These are phyloP conservation scores for Mucor ambiguus DNA, from an alignment of 371 early-diverging fungal species.

Conservation along the genomic window DNA sequence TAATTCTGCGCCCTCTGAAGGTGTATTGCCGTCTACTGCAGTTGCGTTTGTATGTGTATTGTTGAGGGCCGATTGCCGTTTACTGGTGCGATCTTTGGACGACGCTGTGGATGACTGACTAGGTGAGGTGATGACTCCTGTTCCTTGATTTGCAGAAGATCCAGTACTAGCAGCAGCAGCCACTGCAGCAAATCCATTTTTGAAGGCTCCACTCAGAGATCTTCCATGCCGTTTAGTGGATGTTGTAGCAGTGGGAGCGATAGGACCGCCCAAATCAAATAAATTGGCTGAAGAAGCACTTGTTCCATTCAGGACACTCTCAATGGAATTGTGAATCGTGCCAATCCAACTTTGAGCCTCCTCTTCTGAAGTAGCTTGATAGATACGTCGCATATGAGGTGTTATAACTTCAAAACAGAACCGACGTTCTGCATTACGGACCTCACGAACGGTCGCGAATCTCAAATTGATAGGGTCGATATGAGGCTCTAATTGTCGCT, in stretches of 20 bases:
- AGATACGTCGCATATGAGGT: conserved; percentile 63
- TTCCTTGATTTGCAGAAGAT: not conserved
- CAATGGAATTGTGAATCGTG: conserved; percentile 72
- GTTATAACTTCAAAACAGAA: conserved; percentile 81
- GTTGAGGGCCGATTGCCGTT: conserved; percentile 4
- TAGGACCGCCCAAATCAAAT: not conserved
- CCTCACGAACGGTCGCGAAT: conserved; percentile 77
- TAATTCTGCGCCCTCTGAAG: conserved; percentile 19
- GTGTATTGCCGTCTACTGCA: not conserved
- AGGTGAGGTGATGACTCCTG: not conserved
- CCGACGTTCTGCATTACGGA: conserved; percentile 71
- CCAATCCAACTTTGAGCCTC: conserved; percentile 72
- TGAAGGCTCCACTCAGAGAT: conserved; percentile 27
- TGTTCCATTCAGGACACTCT: conserved; percentile 64
- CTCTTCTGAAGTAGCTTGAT: conserved; percentile 77
- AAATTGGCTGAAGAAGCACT: conserved; percentile 21
- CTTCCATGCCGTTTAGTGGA: conserved; percentile 9
- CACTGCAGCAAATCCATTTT: conserved; percentile 19
- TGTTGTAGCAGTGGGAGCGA: conserved; percentile 6
- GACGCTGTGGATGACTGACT: not conserved
- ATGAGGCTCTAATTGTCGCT: conserved; percentile 60
- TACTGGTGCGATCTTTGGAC: not conserved
- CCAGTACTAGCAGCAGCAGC: not conserved
- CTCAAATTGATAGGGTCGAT: conserved; percentile 71
- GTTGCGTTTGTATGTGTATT: not conserved